Base-by-base conservation (phyloP, 2,329 filamentous ascomycete species). In the Neofusicoccum umdonicola region DNA sequence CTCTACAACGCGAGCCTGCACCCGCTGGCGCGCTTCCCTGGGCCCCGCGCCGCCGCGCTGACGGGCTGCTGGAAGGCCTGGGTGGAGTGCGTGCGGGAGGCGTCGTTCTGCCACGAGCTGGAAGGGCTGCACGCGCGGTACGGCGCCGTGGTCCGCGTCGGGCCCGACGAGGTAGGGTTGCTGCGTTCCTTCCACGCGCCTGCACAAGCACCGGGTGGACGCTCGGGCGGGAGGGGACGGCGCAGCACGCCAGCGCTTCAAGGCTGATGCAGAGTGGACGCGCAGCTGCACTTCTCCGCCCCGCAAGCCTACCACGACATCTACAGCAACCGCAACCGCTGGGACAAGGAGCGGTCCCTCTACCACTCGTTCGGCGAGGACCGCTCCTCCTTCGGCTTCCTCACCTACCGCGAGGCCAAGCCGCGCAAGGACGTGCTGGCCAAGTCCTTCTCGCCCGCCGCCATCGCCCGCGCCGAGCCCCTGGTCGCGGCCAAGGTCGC, bases 221-320 rank as follows among this genome's bases (percentile, higher is more conserved):
- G 27, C 27, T 31, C 27, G 27, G 27, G 6, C 27, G 27, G 27
- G 22, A 22, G 22, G 22, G 22, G 22, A 22, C 22, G 22, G 22
- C 22, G 22, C 22, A 22, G 22, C 22, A 22, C 22, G 22, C 22
- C 22, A 22, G 22, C 22, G 22, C 22, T 22, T 22, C 22, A 22
- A 31, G 27, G 27, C 27, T 31, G 27, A 31, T 7, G 27, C 27
- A 31, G 27, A 31, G 13, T 11, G 3, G 19, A n/a, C 22, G 22
- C 48, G 42, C 63, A 80, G 77, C 75, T 81, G 37, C 78, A 81
- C 66, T 81, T 81, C 69, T 74, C 74, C 9, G 72, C 76, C 17
- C 79, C 80, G 1, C 57, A 74, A 8, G 78, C 76, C 27, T 82
- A 81, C 67, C 71, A 78, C 66, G 78, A 78, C 42, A 81, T 82